These are phyloP conservation scores for Boeremia lycopersici DNA, from an alignment of 2,329 filamentous ascomycete genomes.

Conservation along the genomic window DNA sequence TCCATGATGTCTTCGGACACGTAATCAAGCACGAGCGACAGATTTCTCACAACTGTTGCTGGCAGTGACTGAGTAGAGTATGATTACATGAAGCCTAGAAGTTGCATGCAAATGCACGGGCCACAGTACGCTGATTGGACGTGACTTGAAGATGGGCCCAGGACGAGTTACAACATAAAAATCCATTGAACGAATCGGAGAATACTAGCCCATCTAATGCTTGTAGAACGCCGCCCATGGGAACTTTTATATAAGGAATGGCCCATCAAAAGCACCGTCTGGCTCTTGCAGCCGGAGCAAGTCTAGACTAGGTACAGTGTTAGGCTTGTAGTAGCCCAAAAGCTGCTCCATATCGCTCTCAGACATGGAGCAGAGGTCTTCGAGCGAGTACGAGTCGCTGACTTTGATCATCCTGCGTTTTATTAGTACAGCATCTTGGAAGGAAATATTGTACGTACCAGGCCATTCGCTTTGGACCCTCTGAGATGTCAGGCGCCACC, in stretches of 20 bases:
- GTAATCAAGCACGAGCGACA: too few relatives aligned
- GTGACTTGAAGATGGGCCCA: neutral
- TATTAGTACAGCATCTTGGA: slow-evolving; percentile 33
- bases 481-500: slow-evolving; percentile 72
- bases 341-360: slow-evolving; percentile 82
- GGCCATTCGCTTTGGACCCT: slow-evolving; percentile 86
- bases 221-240: neutral
- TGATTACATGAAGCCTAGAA: neutral
- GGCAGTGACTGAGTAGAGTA: too few relatives aligned
- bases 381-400: slow-evolving; percentile 83
- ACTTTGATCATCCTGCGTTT: slow-evolving; percentile 81
- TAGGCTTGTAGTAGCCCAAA: slow-evolving; percentile 71
- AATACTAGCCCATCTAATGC: slow-evolving; percentile 3
- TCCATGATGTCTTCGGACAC: slow-evolving; percentile 20
- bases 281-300: slow-evolving; percentile 50
- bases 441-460: slow-evolving; percentile 61
- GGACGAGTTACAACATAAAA: too few relatives aligned
- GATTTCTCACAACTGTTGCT: too few relatives aligned
- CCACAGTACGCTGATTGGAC: slow-evolving; percentile 32
- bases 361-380: slow-evolving; percentile 81
- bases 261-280: slow-evolving; percentile 54
- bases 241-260: slow-evolving; percentile 47
- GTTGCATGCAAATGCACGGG: slow-evolving; percentile 17
- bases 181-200: too few relatives aligned
- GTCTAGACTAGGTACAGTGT: slow-evolving; percentile 51